A percentile compares a stretch with the other conserved stretches of the same genome.
Conservation (phyloP, 129 eudicot species). For the Sambucus nigra region DNA sequence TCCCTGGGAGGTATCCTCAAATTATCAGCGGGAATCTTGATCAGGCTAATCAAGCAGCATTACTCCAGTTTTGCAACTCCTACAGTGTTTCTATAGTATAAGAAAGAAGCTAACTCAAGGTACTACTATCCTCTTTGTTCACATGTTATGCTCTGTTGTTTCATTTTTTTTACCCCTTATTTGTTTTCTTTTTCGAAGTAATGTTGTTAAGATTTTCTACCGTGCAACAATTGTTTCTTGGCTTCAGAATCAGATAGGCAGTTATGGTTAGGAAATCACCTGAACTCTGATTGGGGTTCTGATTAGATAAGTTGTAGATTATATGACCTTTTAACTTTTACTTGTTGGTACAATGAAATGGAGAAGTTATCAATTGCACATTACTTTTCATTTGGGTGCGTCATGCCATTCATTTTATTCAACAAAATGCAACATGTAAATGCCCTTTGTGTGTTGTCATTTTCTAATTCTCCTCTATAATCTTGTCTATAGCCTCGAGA, state of each 20-base stretch:
- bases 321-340: no score
- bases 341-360: no score
- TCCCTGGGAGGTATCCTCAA: constrained; percentile 52
- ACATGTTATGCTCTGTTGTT: not conserved
- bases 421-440: no score
- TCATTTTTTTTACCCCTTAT: not conserved
- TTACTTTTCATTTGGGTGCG: no score
- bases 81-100: constrained; percentile 43
- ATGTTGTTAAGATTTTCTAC: not conserved
- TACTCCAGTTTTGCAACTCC: constrained; percentile 59
- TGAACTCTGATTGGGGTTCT: not conserved
- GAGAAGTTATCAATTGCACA: no score
- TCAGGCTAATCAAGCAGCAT: constrained; percentile 73
- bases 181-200: not conserved
- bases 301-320: not conserved
- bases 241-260: no score
- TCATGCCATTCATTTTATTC: no score
- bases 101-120: constrained; percentile 21
- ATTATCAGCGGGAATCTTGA: constrained; percentile 57
- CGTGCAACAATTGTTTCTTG: no score
- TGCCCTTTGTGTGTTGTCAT: no score
- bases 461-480: no score
- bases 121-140: constrained; percentile 14
- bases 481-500: no score
- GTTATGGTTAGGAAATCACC: not conserved